Conservation (phyloP, 1,284 basidiomycete species). For the Chiua sp. region DNA sequence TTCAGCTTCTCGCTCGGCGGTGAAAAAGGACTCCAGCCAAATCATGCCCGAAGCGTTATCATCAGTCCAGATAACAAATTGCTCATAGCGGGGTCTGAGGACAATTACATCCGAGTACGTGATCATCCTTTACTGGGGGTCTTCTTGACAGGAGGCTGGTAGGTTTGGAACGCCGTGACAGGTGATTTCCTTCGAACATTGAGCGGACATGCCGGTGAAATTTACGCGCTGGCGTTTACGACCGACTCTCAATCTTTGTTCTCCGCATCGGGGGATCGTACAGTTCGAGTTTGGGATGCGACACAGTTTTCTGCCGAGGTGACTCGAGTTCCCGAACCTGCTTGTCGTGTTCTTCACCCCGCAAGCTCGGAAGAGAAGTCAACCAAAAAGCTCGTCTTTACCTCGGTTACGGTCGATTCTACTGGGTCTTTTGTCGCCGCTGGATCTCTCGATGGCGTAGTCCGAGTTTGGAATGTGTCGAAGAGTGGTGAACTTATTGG, state of each 20-base stretch:
- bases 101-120: conserved; percentile 36
- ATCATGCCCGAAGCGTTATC: conserved; percentile 39
- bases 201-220: conserved; percentile 35
- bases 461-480: conserved; percentile 36
- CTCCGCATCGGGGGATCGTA: conserved; percentile 40
- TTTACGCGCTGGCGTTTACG: conserved; percentile 40
- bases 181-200: conserved; percentile 33
- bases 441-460: conserved; percentile 38
- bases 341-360: conserved; percentile 29
- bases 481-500: conserved; percentile 23
- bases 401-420: conserved; percentile 34
- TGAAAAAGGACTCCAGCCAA: conserved; percentile 28
- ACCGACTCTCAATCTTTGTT: conserved; percentile 34
- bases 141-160: not conserved
- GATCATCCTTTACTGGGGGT: not conserved
- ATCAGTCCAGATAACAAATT: conserved; percentile 38
- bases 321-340: conserved; percentile 22
- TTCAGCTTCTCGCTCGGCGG: conserved; percentile 34
- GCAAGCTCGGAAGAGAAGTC: conserved; percentile 15
- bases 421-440: conserved; percentile 36
- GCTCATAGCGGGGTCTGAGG: conserved; percentile 39
- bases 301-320: conserved; percentile 29
- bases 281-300: conserved; percentile 37
- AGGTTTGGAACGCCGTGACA: conserved; percentile 35
- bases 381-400: conserved; percentile 33